Evolutionary conservation across 345 rosid species (phyloP), one percentile per base, ranked within the genome.

Genomic region (Hibiscus tridactylites): DNA sequence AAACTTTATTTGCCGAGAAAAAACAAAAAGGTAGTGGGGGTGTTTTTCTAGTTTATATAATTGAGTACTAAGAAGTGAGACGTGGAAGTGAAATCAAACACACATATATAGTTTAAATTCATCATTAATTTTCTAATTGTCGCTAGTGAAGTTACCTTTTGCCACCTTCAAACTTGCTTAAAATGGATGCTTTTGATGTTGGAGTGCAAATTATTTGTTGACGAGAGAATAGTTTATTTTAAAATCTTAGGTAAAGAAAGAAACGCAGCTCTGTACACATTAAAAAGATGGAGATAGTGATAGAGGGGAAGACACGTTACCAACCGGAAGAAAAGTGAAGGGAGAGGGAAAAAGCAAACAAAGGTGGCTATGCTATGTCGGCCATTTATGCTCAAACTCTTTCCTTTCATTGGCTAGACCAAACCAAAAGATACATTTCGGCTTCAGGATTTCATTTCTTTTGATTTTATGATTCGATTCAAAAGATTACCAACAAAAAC

Each of bases 311-410:
- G 77, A 80, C 74, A 11, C 24, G 62, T 65, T 61, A 73, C 76
- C 79, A 69, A 76, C 65, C 78, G 6, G n/a, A 7, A 19, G 19
- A 37, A 62, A 49, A 50, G 33, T 33, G 24, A 17, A 65, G 59
- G 59, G 64, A 29, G 21, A 29, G 17, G 59, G 44, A 31, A 58
- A 69, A 54, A 29, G 60, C 53, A 62, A 68, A 64, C 31, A 11
- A 71, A 17, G 65, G 73, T 52, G 76, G 75, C 54, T 31, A 35
- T 77, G 75, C 54, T 42, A 35, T 77, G 80, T 79, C 82, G 82
- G 82, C 82, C 78, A 77, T 73, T 65, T 68, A 21, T 26, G 46
- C 66, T 59, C 74, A 59, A 71, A 59, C 17, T 72, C 33, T 4
- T 65, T 42, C 64, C 29, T 13, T 47, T 60, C 54, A 19, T 54